Evolutionary conservation across 768 basidiomycete genomes (phyloP), one percentile per base, ranked within the genome.

Genomic region (Tricholoma saponaceum): DNA sequence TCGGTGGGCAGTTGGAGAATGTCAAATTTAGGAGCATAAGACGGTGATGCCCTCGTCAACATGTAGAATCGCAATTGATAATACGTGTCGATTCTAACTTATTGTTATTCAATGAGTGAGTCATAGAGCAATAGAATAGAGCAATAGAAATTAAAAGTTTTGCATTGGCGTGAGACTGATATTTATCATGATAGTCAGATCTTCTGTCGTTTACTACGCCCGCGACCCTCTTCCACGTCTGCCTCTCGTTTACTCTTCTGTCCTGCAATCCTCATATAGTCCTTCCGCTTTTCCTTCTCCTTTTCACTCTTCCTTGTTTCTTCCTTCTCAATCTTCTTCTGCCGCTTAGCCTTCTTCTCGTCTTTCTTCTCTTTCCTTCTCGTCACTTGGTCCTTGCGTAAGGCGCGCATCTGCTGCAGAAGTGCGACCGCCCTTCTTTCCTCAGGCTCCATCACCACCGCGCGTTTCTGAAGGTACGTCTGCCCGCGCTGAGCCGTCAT

Each of bases 381-480:
- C 43, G 70, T 75, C 1, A 92, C 80, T 73, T 96, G 91, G 66
- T 95, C 95, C 72, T 95, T 98, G 58, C 92, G 76, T 64, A 99
- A 71, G 5, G 95, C 92, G 50, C 90, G 84, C 61, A 98, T 93
- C 77, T 98, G 95, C 70, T 98, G 96, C 69, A 99, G 69, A 37
- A 98, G 74, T 37, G 91, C 88, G 18, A 98, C 75, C 0, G 97
- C 95, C 69, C 85, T 89, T 79, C 89, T 93, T 78, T 98, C 97
- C 69, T 96, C 94, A 1, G 92, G 91, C 67, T 96, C 91, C 80
- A 98, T 82, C 46, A 99, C 87, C 23, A 98, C 95, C 0, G 96
- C 95, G 12, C 97, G 87, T 71, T 91, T 92, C 72, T 95, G 92
- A 68, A 98, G 73, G 72, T 98, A 97, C n/a, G 95, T 94, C 69